Evolutionary conservation across 2,329 filamentous ascomycete species (phyloP), one percentile per base, ranked within the genome.

Genomic region (Fusarium caatingaense): DNA sequence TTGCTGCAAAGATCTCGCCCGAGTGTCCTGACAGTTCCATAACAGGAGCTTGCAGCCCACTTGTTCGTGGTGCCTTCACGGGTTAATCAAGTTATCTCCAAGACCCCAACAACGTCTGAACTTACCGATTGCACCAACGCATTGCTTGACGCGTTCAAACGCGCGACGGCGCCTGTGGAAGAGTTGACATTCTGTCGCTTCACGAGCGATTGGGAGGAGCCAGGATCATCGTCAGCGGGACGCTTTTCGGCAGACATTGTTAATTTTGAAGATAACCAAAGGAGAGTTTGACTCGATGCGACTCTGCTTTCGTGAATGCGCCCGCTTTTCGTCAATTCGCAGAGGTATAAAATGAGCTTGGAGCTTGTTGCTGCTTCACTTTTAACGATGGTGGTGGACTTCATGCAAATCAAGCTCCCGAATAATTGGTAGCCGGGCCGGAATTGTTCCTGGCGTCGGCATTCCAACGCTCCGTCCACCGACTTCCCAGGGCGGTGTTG

Each of bases 161-260:
- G 82, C 32, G 85, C 83, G 56, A 87, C 79, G 21, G 83, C 83
- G 60, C 83, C 82, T 64, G 80, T 82, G 18, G 82, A 83, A 23
- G 78, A 80, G 68, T 84, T 80, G 46, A 89, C 80, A 78, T 96
- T 97, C 79, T 95, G 94, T 78, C 95, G 88, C 85, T 98, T 99
- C 67, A 98, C 91, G 41, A 94, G 89, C 73, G 95, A 87, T 80
- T 97, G 93, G 50, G 90, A 89, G 25, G 89, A 89, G 75, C 91
- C 89, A 73, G 95, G 95, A 65, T 93, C 92, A 73, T 92, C 91
- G 66, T 92, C 90, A n/a, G 94, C 94, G 64, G 94, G 92, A 78
- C 96, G 89, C 83, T 99, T 98, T 82, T 97, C 94, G 68, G 92
- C 88, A 34, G 94, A 93, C 94, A 97, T 98, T 64, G n/a, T 78